Evolutionary conservation across 495 filamentous ascomycete species (phyloP), one percentile per base, ranked within the genome.

Genomic region (Friedmanniomyces simplex): DNA sequence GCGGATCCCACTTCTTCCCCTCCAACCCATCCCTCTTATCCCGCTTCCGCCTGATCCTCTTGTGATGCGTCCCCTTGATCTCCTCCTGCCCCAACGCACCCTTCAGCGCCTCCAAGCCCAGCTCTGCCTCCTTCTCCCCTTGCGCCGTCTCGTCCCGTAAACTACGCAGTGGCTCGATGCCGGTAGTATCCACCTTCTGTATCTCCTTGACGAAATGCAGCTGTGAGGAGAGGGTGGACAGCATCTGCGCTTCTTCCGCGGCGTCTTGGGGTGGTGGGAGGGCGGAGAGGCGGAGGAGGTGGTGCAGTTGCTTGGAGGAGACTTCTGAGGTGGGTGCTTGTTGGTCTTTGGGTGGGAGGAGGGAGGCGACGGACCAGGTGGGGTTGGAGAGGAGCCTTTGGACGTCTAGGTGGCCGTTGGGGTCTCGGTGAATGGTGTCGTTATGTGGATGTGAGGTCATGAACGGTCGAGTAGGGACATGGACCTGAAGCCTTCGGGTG

Each of bases 241-340:
- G 73, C 81, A 95, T 87, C 10, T 72, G 62, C 0, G 71, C 52
- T 62, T 88, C 82, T 63, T 84, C 80, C 28, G 73, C 76, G 8
- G 71, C 62, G 18, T 73, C 76, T 13, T 74, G 64, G 1, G 93
- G 91, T 7, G 77, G 77, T 0, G 91, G 89, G 0, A 97, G 83
- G 30, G 93, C 89, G 7, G 90, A 95, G 57, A 98, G 83, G 16
- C 88, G 86, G 41, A 95, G 84, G 12, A 99, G 84, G 71, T 96
- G 93, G 59, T 80, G 81, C 0, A 98, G 78, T 65, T 83, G 72
- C 56, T 78, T 68, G 5, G 78, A 71, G 0, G 77, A 77, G 51
- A 81, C 65, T 64, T 56, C 67, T 55, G 45, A 68, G 37, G 69
- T 22, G 48, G 72, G 60, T 25, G 64, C 53, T 14, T 63, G 46